Evolutionary conservation across 1,284 basidiomycete species (phyloP).

Genomic region (Pseudozyma hubeiensis): DNA sequence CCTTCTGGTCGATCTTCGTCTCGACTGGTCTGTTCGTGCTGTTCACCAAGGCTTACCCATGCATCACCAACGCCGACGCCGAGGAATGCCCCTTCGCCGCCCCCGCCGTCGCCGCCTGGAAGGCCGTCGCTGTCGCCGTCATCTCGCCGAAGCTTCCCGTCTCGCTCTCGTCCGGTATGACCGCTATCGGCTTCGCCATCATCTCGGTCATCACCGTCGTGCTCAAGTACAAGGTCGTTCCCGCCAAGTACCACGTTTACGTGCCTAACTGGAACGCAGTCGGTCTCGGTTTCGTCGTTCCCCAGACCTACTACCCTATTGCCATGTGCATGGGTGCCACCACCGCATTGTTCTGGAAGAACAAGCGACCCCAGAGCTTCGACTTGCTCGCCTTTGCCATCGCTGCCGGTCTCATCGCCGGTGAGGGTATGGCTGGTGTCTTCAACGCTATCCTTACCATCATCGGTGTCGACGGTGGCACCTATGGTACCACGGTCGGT

Average conservation of each 20-base stretch:
- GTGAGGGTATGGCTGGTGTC: conserved; percentile 78
- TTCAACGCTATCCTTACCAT: conserved; percentile 73
- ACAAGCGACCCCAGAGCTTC: conserved; percentile 69
- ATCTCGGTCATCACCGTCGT: conserved; percentile 73
- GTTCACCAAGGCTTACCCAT: conserved; percentile 74
- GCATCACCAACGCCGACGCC: conserved; percentile 71
- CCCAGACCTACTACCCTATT: conserved; percentile 61
- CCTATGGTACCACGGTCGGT: conserved; percentile 45
- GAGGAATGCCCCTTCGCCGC: conserved; percentile 74
- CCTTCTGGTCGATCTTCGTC: conserved; percentile 53
- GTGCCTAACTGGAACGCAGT: conserved; percentile 79
- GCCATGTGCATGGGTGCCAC: conserved; percentile 66
- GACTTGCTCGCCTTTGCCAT: conserved; percentile 76
- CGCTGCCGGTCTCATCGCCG: conserved; percentile 76
- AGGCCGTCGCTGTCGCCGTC: conserved; percentile 75
- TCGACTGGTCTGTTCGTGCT: conserved; percentile 57
- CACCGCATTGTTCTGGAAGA: conserved; percentile 71
- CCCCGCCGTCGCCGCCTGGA: conserved; percentile 76
- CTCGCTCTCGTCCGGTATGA: conserved; percentile 71
- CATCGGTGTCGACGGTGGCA: conserved; percentile 40
- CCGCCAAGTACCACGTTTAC: conserved; percentile 73
- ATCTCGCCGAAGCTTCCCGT: conserved; percentile 56
- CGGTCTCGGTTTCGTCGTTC: conserved; percentile 74
- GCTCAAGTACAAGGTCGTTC: conserved; percentile 73
- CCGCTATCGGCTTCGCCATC: conserved; percentile 74